A percentile compares a stretch with the other conserved stretches of the same genome.
Evolutionary conservation across 495 filamentous ascomycete genomes (phyloP).

Genomic region (Penicillium ochrochloron): DNA sequence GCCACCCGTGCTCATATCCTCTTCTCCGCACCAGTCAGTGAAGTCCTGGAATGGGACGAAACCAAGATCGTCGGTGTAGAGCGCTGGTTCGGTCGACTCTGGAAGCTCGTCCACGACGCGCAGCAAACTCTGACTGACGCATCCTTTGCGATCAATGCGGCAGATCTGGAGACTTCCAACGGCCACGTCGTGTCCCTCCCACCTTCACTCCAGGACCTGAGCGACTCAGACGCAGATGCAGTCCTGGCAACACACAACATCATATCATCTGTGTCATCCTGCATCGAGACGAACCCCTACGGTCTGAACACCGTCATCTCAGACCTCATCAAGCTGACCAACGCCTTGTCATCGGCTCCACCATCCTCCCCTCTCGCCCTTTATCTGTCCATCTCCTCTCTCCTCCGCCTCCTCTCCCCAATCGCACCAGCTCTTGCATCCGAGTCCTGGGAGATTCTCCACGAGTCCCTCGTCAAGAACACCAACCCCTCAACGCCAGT

Average conservation of each 20-base stretch:
- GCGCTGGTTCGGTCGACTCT: slow-evolving; percentile 73
- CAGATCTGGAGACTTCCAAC: slow-evolving; percentile 23
- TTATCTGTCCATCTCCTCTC: slow-evolving; percentile 46
- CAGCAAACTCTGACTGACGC: slow-evolving; percentile 32
- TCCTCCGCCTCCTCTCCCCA: slow-evolving; percentile 75
- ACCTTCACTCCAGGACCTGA: slow-evolving; percentile 36
- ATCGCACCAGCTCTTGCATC: slow-evolving; percentile 78
- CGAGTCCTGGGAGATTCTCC: slow-evolving; percentile 74
- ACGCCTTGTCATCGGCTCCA: slow-evolving; percentile 54
- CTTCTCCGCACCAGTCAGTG: slow-evolving; percentile 82
- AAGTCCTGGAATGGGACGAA: slow-evolving; percentile 87
- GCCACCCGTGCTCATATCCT: slow-evolving; percentile 84
- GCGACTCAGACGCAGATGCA: slow-evolving; percentile 58
- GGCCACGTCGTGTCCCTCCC: slow-evolving; percentile 34
- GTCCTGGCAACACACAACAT: slow-evolving; percentile 68
- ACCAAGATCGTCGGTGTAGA: slow-evolving; percentile 79
- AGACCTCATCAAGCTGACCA: slow-evolving; percentile 79
- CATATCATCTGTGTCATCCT: slow-evolving; percentile 67
- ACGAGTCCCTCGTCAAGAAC: slow-evolving; percentile 33
- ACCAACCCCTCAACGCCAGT: slow-evolving; percentile 10
- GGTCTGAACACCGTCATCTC: slow-evolving; percentile 81
- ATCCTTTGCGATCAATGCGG: slow-evolving; percentile 26
- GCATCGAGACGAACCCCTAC: slow-evolving; percentile 69
- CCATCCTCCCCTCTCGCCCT: slow-evolving; percentile 38
- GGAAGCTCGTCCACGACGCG: slow-evolving; percentile 57